A percentile compares a stretch with the other conserved stretches of the same genome.
phyloP scores from a whole-genome alignment of 116 monocot genomes.

The Dioscorea cayenensis region DNA sequence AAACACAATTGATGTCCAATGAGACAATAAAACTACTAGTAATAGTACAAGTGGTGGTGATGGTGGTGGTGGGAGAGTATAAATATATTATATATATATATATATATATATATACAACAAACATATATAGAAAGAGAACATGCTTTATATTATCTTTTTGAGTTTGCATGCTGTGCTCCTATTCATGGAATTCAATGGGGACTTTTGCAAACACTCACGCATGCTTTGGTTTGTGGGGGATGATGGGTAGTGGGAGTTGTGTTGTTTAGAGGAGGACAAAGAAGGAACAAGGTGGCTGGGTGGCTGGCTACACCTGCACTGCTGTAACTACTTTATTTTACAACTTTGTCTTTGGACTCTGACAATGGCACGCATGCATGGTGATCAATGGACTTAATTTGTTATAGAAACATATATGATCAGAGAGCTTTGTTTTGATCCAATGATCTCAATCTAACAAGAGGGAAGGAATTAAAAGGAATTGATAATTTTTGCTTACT shows the following conservation, averaged over 20 bases:
- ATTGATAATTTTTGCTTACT: slow-evolving; percentile 26
- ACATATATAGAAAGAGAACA: not conserved
- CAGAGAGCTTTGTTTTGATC: too few species aligned
- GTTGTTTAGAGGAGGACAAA: not conserved
- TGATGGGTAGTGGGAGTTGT: not conserved
- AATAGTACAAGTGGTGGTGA: too few species aligned
- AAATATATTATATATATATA: too few species aligned
- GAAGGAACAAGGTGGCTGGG: too few species aligned
- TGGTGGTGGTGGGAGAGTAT: too few species aligned
- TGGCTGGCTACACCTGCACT: not conserved
- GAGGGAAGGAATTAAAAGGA: too few species aligned
- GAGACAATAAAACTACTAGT: not conserved
- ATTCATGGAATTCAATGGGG: not conserved
- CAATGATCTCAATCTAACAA: not conserved
- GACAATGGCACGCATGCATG: slow-evolving; percentile 54
- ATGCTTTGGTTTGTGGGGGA: not conserved
- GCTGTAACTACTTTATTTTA: slow-evolving; percentile 3
- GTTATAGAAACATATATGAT: too few species aligned
- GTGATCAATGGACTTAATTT: slow-evolving; percentile 15
- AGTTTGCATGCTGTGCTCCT: not conserved
- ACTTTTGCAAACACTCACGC: not conserved
- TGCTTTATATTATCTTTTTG: not conserved
- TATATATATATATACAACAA: too few species aligned
- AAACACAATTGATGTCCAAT: not conserved
- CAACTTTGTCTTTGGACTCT: slow-evolving; percentile 13